Evolutionary conservation across 2,329 filamentous ascomycete genomes (phyloP).

Genomic region (Aspergillus felis): DNA sequence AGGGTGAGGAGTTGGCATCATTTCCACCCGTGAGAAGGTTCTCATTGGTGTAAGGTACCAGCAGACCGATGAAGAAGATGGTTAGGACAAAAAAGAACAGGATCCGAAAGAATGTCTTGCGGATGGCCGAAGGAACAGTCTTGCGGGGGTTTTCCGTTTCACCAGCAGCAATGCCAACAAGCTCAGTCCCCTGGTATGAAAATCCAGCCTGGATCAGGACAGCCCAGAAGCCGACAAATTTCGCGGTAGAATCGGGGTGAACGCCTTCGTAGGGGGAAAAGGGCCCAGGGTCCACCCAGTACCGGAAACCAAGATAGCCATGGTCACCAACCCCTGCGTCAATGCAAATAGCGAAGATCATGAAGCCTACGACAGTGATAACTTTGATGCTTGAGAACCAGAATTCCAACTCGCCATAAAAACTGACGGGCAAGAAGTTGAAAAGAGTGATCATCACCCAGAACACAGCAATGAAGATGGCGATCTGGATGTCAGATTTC

Average conservation of each 20-base stretch:
- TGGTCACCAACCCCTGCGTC: conserved; percentile 66
- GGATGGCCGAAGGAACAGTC: conserved; percentile 68
- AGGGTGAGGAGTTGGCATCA: conserved; percentile 35
- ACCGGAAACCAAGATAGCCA: conserved; percentile 68
- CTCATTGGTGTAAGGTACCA: conserved; percentile 60
- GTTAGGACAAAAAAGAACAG: conserved; percentile 52
- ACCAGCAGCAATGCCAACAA: conserved; percentile 73
- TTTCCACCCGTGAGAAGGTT: conserved; percentile 46
- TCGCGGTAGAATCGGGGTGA: conserved; percentile 40
- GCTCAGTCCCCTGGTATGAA: conserved; percentile 59
- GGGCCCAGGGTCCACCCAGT: conserved; percentile 66
- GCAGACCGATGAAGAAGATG: conserved; percentile 64
- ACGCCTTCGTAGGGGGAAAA: conserved; percentile 54
- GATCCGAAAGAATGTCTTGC: conserved; percentile 72
- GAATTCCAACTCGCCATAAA: conserved; percentile 75
- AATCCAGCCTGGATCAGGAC: conserved; percentile 45
- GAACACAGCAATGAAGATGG: conserved; percentile 70
- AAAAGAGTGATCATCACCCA: conserved; percentile 65
- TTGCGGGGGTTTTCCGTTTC: conserved; percentile 70
- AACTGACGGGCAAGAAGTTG: conserved; percentile 68
- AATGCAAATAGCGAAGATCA: conserved; percentile 73
- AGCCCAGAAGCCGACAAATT: conserved; percentile 60
- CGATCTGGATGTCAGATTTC: conserved; percentile 59
- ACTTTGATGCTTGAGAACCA: conserved; percentile 77
- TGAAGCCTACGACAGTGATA: conserved; percentile 68